Percentiles rank a stretch among this genome's conserved stretches.
phyloP scores from a whole-genome alignment of 2,329 filamentous ascomycete genomes.

The Colletotrichum sojae region DNA sequence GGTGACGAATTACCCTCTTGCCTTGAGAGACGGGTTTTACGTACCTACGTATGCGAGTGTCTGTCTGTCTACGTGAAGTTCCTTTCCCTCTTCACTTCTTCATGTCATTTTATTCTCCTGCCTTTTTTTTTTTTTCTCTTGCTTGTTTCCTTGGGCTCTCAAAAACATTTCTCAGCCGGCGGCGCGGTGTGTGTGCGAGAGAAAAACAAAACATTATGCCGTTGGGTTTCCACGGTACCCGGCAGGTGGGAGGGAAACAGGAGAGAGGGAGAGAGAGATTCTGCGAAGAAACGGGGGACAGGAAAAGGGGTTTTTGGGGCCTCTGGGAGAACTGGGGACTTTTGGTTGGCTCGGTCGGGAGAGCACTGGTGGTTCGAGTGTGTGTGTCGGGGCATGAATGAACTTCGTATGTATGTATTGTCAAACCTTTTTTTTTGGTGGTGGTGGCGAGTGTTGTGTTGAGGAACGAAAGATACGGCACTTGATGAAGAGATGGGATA shows the following conservation, averaged over 20 bases:
- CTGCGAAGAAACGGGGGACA: neutral
- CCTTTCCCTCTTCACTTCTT: conserved; percentile 41
- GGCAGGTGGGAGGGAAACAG: conserved; percentile 22
- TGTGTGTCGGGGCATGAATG: neutral
- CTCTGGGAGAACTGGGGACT: neutral
- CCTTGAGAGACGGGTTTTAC: neutral
- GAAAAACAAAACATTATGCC: conserved; percentile 7
- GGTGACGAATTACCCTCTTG: neutral
- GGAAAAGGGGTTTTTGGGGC: neutral
- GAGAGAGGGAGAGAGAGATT: neutral
- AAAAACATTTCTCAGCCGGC: conserved; percentile 18
- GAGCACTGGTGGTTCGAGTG: neutral
- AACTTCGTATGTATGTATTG: conserved; percentile 25
- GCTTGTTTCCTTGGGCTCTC: conserved; percentile 24
- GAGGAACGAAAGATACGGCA: conserved; percentile 11
- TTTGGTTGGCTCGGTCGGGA: neutral
- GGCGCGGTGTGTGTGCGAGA: neutral
- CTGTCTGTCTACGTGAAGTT: conserved; percentile 8
- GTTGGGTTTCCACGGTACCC: conserved; percentile 37
- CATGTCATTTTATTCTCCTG: conserved; percentile 37
- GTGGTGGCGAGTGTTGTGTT: neutral
- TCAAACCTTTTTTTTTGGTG: neutral
- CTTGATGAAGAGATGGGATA: conserved; percentile 37
- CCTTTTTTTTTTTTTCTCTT: neutral
- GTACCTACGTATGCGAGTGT: too few species aligned